Evolutionary conservation across 169 alveolate species (phyloP).

Genomic region (Eimeria necatrix): DNA sequence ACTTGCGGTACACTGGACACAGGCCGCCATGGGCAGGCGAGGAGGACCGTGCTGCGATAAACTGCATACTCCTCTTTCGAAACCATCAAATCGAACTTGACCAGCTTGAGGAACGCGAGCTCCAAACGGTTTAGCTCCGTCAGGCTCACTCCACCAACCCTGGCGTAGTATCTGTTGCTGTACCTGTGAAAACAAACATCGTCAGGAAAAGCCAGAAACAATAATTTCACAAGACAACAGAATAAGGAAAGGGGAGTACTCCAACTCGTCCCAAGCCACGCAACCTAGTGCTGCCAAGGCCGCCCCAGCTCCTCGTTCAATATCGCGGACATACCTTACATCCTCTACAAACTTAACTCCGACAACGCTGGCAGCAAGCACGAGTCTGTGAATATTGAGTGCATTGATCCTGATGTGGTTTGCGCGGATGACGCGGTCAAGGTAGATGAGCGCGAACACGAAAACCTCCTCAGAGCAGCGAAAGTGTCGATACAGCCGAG

Average conservation of each 20-base stretch:
- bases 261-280: no score
- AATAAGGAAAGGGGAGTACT: no score
- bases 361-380: constrained; percentile 63
- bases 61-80: constrained; percentile 91
- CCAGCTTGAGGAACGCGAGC: constrained; percentile 89
- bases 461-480: constrained; percentile 74
- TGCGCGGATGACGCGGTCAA: constrained; percentile 72
- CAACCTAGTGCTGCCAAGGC: not conserved
- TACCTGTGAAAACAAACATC: constrained; percentile 76
- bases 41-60: constrained; percentile 89
- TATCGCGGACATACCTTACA: not conserved
- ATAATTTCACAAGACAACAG: no score
- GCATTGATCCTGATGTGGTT: constrained; percentile 73
- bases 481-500: constrained; percentile 72
- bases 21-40: constrained; percentile 81
- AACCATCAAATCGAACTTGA: constrained; percentile 92
- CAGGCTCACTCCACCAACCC: constrained; percentile 95
- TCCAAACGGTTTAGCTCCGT: constrained; percentile 94
- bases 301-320: not conserved
- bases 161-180: constrained; percentile 93
- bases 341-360: constrained; percentile 75
- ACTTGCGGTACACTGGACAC: constrained; percentile 8
- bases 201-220: not conserved
- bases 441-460: constrained; percentile 67
- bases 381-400: constrained; percentile 66